Conservation (phyloP, 1,139 yeast species). For the Saccharomyces hybrid region DNA sequence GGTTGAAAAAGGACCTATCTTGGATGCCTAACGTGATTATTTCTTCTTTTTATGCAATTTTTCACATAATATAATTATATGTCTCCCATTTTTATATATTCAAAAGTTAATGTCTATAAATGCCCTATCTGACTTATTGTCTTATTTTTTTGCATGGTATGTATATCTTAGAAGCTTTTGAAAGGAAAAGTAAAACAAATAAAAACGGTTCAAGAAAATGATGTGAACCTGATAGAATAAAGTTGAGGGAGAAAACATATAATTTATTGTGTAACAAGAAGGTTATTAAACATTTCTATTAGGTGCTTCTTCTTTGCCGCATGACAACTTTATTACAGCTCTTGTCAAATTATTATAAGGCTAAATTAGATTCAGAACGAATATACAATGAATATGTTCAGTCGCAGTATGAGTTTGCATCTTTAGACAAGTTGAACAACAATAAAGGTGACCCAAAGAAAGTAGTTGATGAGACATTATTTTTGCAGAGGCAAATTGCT, state of each 20-base stretch:
- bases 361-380: conserved; percentile 23
- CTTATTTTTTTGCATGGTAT: background rate
- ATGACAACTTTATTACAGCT: conserved; percentile 23
- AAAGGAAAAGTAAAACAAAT: background rate
- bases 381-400: conserved; percentile 15
- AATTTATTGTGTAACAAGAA: background rate
- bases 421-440: background rate
- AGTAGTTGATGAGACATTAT: conserved; percentile 19
- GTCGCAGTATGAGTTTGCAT: conserved; percentile 1
- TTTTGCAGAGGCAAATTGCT: conserved; percentile 31
- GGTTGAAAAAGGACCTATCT: background rate
- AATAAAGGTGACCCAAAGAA: conserved; percentile 16
- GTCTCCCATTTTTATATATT: background rate
- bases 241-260: background rate
- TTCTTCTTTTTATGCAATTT: background rate
- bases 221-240: background rate
- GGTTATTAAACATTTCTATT: background rate
- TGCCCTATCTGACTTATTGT: background rate
- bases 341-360: conserved; percentile 21
- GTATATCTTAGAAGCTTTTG: background rate
- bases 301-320: background rate
- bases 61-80: background rate
- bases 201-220: background rate
- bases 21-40: background rate
- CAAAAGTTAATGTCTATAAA: background rate